phyloP scores from a whole-genome alignment of 2,329 filamentous ascomycete species.

The Neopestalotiopsis clavispora region DNA sequence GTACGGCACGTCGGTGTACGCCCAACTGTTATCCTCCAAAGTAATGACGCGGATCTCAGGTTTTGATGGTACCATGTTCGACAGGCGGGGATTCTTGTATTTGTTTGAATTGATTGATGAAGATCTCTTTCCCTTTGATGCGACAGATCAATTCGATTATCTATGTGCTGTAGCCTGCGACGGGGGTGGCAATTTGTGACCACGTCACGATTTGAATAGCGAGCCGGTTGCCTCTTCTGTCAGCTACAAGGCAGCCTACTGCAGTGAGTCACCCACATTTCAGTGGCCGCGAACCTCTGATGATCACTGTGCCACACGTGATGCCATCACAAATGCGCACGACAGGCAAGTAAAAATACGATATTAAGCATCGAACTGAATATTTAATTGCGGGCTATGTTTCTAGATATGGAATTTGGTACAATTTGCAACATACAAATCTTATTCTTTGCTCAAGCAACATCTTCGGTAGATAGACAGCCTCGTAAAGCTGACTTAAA shows the following conservation, averaged over 20 bases:
- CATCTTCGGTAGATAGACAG: background rate
- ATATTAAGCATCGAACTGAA: background rate
- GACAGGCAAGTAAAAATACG: too few relatives aligned
- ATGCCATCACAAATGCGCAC: too few relatives aligned
- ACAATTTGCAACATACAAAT: background rate
- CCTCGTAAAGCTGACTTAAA: background rate
- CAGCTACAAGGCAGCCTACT: background rate
- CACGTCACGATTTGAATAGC: background rate
- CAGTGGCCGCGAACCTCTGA: background rate
- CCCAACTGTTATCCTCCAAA: background rate
- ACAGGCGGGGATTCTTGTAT: background rate
- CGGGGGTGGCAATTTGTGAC: background rate
- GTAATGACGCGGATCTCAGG: background rate
- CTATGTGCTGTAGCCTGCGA: background rate
- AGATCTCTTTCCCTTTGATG: background rate
- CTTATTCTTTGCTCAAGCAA: background rate
- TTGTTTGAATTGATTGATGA: background rate
- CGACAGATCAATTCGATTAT: background rate
- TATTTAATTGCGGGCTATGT: background rate
- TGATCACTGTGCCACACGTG: too few relatives aligned
- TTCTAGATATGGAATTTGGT: background rate
- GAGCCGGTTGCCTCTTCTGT: background rate
- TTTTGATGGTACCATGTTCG: background rate
- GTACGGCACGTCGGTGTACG: background rate
- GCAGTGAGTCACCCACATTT: background rate